Base-by-base conservation (phyloP, 192 early-diverging fungal species). In the Coemansia sp. region DNA sequence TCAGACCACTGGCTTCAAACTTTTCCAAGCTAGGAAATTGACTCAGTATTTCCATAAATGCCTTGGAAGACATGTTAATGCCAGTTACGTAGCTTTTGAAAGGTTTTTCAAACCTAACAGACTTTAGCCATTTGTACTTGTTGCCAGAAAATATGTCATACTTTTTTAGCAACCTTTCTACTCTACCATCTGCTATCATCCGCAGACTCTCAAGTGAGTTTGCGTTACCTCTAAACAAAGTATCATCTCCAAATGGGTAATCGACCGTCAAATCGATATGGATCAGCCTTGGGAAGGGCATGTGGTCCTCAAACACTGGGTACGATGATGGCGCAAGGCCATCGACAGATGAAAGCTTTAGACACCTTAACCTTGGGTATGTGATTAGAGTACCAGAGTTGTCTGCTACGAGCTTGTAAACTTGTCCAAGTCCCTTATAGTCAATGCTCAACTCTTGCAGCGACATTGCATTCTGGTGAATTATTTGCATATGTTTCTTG, bases 401-500 rank as follows among this genome's bases (percentile, higher is more conserved):
- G 24, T 54, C 51, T 11, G 11, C 24, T 24, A 54, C 11, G 20
- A 54, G 27, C 22, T 24, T 54, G 51, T 0, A 8, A 8, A 51
- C 7, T 51, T 15, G 51, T 7, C 22, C 51, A 11, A 54, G 20
- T 24, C 20, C 51, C 0, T 11, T 22, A 10, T 24, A 54, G 24
- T 12, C 11, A 54, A 54, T 24, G 3, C 51, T 27, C 51, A 54
- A 54, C 10, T 11, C 51, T 27, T 24, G 51, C 22, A 54, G 51
- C 22, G 51, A 54, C 51, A 3, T n/a, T 54, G 51, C 51, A 12
- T 54, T 54, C 10, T 24, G 20, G 9, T 54, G 10, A 10, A 54
- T 54, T 24, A 54, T 54, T 27, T 54, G 51, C 51, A 54, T 54
- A n/a, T 54, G 51, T 27, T 24, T 54, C 51, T 54, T 54, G 51